Base-by-base conservation (phyloP, 108 stramenopile genomes). In the Conticribra weissflogii region DNA sequence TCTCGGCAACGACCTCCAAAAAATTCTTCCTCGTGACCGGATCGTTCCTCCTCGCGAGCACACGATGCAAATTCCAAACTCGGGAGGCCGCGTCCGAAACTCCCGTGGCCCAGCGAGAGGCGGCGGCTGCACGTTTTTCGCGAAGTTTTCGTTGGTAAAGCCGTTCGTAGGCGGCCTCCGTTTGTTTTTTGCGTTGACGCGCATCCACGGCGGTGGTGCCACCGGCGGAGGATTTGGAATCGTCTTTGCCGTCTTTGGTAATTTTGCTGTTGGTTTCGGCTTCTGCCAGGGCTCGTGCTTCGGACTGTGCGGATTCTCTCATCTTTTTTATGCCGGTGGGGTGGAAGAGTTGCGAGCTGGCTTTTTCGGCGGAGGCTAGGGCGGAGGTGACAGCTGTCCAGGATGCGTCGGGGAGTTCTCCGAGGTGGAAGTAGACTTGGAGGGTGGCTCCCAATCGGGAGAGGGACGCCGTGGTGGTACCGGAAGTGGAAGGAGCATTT, bases 341-440 rank as follows among this genome's bases (percentile, higher is more conserved):
- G 56, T 80, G 73, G 34, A 80, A 80, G 24, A 80, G 59, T 21
- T 48, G 54, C 14, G 51, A 49, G 31, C 64, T 76, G 1, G 76
- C 83, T 45, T 81, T 86, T 55, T 87, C 87, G 3, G 83, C 82
- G 18, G 72, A 34, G 21, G 47, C 54, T 15, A 91, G 69, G 15
- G 87, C 93, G 49, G 78, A 56, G 24, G 76, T 49, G 2, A 94
- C 87, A 7, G 87, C 90, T 50, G 71, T 83, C 93, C 93, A 94
- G 21, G 88, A 74, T 1, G 93, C 93, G 55, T 84, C 69, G 29
- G 88, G 88, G 16, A 94, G 70, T 70, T 94, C 93, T 3, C 90
- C 88, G 24, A 94, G 55, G 68, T 91, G 90, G 64, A 71, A 94
- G 59, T 94, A 94, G 3, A 94, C 93, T 73, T 94, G 93, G 15